Evolutionary conservation across 768 basidiomycete species (phyloP), one percentile per base, ranked within the genome.

Genomic region (Kwoniella botswanensis): DNA sequence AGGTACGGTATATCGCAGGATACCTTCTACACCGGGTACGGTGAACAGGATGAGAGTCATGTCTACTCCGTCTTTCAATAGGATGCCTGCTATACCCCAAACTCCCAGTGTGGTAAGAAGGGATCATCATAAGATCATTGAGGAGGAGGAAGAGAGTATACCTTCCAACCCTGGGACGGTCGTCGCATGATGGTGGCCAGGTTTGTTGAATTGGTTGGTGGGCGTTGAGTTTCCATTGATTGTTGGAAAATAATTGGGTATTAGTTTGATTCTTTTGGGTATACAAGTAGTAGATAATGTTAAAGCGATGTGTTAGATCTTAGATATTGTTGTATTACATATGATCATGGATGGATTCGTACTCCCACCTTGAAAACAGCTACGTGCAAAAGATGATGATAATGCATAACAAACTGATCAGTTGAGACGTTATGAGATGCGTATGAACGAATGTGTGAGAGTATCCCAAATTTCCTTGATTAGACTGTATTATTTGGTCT

Each of bases 61-160:
- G 50, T 52, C 59, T 29, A 65, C 64, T 63, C 53, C 53, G n/a
- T 21, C 15, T 3, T 29, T 44, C 7, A 61, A 63, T n/a, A 52
- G 58, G 24, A 46, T 61, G 41, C 43, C 64, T 22, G 24, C 5
- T 4, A 67, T 59, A 42, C 60, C 67, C 24, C 41, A 58, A 11
- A 61, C 67, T 1, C n/a, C 59, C 2, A 12, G 54, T 24, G 21
- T n/a, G 7, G 21, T 55, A 3, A 55, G n/a, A n/a, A 55, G 17
- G 22, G 41, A 18, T 17, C 13, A 18, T 4, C 13, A 43, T 21
- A 61, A 35, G 42, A 42, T 29, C 26, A n/a, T n/a, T 54, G 21
- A 35, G 24, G 60, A 50, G 44, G 42, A 29, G 35, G 57, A 58
- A 21, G 63, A 59, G 11, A 50, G 64, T 4, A n/a, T 56, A 5